phyloP scores from a whole-genome alignment of 257 asterid species.

The Solanum sparsipilum region DNA sequence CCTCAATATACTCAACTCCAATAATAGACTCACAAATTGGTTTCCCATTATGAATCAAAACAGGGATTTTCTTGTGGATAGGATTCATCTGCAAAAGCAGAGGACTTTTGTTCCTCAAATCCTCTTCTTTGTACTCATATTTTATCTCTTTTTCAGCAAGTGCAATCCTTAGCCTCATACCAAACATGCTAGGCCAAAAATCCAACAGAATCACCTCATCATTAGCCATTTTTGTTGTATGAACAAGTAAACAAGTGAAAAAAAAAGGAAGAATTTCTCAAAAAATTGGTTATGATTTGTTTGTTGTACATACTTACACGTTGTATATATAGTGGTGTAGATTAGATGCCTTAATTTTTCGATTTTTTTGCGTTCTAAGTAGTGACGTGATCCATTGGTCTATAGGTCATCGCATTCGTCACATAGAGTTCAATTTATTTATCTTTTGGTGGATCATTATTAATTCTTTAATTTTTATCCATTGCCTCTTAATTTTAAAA shows the following conservation, averaged over 20 bases:
- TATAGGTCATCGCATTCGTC: too few species aligned
- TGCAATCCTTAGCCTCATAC: conserved; percentile 16
- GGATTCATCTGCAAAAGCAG: conserved; percentile 18
- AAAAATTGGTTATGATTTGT: neutral
- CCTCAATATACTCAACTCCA: conserved; percentile 13
- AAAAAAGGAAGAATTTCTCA: too few species aligned
- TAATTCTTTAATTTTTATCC: too few species aligned
- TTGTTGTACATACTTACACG: neutral
- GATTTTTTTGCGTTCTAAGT: too few species aligned
- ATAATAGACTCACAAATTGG: conserved; percentile 12
- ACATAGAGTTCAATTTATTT: too few species aligned
- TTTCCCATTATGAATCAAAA: conserved; percentile 21
- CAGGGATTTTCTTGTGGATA: conserved; percentile 16
- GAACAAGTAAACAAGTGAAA: neutral
- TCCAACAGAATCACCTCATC: conserved; percentile 2
- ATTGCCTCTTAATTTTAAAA: too few species aligned
- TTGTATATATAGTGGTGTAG: neutral
- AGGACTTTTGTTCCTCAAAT: neutral
- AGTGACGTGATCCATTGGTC: too few species aligned
- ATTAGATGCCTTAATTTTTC: neutral
- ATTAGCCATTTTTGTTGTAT: conserved; percentile 6
- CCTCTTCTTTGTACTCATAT: conserved; percentile 14
- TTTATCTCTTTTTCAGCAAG: conserved; percentile 14
- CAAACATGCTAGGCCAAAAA: conserved; percentile 7
- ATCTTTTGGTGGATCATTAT: too few species aligned